Evolutionary conservation across 768 basidiomycete species (phyloP).

Genomic region (Austroboletus eburneus): DNA sequence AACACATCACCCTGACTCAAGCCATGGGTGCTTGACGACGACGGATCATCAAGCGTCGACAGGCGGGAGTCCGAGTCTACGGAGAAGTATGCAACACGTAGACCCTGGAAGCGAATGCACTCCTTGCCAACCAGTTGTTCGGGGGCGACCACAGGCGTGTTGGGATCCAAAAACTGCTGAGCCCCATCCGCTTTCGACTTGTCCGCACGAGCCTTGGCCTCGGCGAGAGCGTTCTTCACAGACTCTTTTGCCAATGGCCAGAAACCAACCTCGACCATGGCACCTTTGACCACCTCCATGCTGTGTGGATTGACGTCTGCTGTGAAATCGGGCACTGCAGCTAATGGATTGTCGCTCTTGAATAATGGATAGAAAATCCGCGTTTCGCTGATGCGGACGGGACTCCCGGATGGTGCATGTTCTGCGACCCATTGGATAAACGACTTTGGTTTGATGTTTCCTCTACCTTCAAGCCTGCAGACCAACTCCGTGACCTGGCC

Average conservation of each 20-base stretch:
- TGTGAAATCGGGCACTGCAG: conserved; percentile 66
- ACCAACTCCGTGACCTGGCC: conserved; percentile 78
- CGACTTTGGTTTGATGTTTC: conserved; percentile 78
- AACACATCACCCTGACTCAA: conserved; percentile 70
- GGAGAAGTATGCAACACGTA: conserved; percentile 93
- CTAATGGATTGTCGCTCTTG: conserved; percentile 85
- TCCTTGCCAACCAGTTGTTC: conserved; percentile 87
- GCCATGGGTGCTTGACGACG: conserved; percentile 36
- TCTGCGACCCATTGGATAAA: conserved; percentile 98
- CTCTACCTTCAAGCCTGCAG: conserved; percentile 72
- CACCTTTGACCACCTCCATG: conserved; percentile 73
- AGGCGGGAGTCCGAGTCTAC: conserved; percentile 83
- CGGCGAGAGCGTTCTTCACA: conserved; percentile 59
- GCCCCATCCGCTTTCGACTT: conserved; percentile 48
- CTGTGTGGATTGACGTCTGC: conserved; percentile 81
- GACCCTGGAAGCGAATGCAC: conserved; percentile 92
- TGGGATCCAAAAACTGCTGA: conserved; percentile 36
- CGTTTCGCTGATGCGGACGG: conserved; percentile 83
- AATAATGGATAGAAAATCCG: conserved; percentile 92
- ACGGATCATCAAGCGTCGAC: conserved; percentile 55
- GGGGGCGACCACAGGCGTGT: conserved; percentile 64
- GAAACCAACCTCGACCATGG: conserved; percentile 87
- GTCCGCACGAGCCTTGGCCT: conserved; percentile 58
- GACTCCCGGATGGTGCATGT: conserved; percentile 71
- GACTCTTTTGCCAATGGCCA: conserved; percentile 73